Evolutionary conservation across 2,329 filamentous ascomycete species (phyloP), one percentile per base, ranked within the genome.

Genomic region (Botrytis sinoallii): DNA sequence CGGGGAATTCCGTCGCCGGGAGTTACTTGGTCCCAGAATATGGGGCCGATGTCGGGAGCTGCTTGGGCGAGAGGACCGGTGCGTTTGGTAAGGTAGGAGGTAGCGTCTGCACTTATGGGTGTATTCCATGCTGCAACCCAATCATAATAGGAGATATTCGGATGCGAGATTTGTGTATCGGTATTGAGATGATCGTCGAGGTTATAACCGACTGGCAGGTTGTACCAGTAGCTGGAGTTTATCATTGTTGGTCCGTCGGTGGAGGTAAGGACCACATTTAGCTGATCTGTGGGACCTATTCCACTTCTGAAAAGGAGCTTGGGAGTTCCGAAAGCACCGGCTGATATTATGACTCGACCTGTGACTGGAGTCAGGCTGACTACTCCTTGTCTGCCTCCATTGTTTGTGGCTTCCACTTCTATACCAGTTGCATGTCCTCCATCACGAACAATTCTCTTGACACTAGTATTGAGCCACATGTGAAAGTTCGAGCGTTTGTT

Each of bases 271-370:
- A 89, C 87, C 20, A 88, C 79, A 32, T 84, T 79, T 38, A 90
- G 84, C 79, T 80, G 77, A 74, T 82, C 82, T 10, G 71, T 73
- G 22, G 79, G 79, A 35, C 92, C 76, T 92, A 93, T 77, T 29
- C 91, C 90, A 73, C 88, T 91, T 78, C 90, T 86, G 82, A 92
- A 85, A 3, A 93, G 85, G 66, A 94, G 84, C 42, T 78, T 79
- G 16, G 77, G 70, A 80, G 90, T 90, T n/a, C 90, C 90, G 75
- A 93, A 92, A 1, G 91, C 84, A 66, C 92, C 92, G 1, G 90
- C 88, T 29, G 91, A 88, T 46, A 93, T 83, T 77, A 93, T 87
- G 63, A 93, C 90, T 70, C 90, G 88, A 16, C 92, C 91, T 20
- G 86, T 88, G 55, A 83, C 81, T 7, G 85, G 78, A 35, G 89